Base-by-base conservation (phyloP, 1,284 basidiomycete genomes). In the Ganoderma leucocontextum region DNA sequence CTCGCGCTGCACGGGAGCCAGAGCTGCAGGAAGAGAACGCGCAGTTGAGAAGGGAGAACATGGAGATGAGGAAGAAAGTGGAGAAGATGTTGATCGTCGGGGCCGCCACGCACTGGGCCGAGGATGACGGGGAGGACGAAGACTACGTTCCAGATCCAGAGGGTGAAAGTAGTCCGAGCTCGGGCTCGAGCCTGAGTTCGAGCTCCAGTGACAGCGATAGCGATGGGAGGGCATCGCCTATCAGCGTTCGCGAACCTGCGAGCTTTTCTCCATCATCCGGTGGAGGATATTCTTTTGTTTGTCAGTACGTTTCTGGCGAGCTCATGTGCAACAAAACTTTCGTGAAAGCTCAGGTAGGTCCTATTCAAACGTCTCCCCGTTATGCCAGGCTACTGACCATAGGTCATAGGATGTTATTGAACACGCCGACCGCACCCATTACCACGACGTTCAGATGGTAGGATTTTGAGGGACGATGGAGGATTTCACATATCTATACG, bases 1-100 rank as follows among this genome's bases (percentile, higher is more conserved):
- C 79, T 64, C 82, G 82, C 13, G 89, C 91, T 2, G 89, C 87
- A 2, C 84, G 86, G 70, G 81, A 83, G 61, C 86, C 88, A n/a
- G 72, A 75, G 58, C 64, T 81, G 42, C 67, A 74, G 64, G 73
- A 74, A 62, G 74, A 77, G 57, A 74, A 75, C 65, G 67, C 69
- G 29, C 70, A 72, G 41, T 55, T 78, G 44, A 69, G 69, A 59
- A 67, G 70, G 38, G 75, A 76, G 17, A 55, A 38, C 64, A 57
- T 47, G 69, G 63, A 38, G 13, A 60, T 65, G 17, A 60, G 63
- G 44, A 64, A 66, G 67, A 65, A 69, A 42, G 62, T 69, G 60
- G 62, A 61, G 60, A 60, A 53, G 67, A 65, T 72, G 65, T 35
- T 63, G n/a, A 58, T 10, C 49, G 38, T 41, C 33, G 60, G 57